A percentile compares a stretch with the other conserved stretches of the same genome.
phyloP scores from a whole-genome alignment of 352 stramenopile species.

The Phytophthora ohioensis region DNA sequence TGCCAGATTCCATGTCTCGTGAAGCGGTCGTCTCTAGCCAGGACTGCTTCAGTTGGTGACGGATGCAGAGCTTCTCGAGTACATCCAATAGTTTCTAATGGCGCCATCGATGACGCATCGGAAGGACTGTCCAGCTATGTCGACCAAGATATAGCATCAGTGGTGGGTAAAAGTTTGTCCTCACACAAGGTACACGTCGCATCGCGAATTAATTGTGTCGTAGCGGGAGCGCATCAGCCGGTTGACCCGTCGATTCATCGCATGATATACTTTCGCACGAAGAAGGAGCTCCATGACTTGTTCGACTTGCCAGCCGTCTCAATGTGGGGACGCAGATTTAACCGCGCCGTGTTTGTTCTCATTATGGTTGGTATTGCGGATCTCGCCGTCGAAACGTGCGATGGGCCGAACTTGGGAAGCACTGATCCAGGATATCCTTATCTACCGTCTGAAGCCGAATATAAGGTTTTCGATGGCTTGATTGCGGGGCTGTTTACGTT shows the following conservation, averaged over 20 bases:
- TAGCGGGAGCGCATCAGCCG: slow-evolving; percentile 12
- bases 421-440: slow-evolving; percentile 69
- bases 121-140: slow-evolving; percentile 10
- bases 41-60: slow-evolving; percentile 5
- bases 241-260: slow-evolving; percentile 39
- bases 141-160: background rate
- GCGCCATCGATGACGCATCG: slow-evolving; percentile 6
- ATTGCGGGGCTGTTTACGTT: slow-evolving; percentile 66
- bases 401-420: slow-evolving; percentile 60
- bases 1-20: slow-evolving; percentile 8
- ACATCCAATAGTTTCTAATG: slow-evolving; percentile 25
- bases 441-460: slow-evolving; percentile 46
- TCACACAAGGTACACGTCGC: slow-evolving; percentile 31
- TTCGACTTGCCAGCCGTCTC: slow-evolving; percentile 54
- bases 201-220: slow-evolving; percentile 13
- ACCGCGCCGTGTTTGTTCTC: slow-evolving; percentile 57
- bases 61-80: slow-evolving; percentile 17
- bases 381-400: slow-evolving; percentile 71
- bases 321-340: slow-evolving; percentile 43
- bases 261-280: slow-evolving; percentile 54
- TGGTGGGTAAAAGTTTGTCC: slow-evolving; percentile 30
- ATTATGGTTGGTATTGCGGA: slow-evolving; percentile 60
- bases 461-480: slow-evolving; percentile 47
- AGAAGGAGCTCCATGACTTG: slow-evolving; percentile 48
- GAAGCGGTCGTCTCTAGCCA: slow-evolving; percentile 21